Conservation (phyloP, 2,329 filamentous ascomycete genomes). For the Curvularia eragrostidis region DNA sequence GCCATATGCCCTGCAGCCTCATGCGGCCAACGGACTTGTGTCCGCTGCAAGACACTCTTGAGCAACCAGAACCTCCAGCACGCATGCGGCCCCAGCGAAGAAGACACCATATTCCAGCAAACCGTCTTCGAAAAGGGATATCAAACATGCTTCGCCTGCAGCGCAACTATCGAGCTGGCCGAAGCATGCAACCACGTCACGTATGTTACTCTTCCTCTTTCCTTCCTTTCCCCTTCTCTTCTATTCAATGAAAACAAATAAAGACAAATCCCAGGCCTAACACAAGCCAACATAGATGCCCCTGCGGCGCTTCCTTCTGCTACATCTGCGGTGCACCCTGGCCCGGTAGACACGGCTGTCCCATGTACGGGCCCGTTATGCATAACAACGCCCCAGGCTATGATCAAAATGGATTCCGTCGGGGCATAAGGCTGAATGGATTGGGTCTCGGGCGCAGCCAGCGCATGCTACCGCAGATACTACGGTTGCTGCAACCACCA, state of each 20-base stretch:
- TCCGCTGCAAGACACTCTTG: slow-evolving; percentile 32
- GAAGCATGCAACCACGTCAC: slow-evolving; percentile 47
- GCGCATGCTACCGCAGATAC: background rate
- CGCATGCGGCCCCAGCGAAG: slow-evolving; percentile 29
- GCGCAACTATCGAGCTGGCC: slow-evolving; percentile 34
- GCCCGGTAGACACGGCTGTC: slow-evolving; percentile 40
- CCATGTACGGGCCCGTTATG: slow-evolving; percentile 36
- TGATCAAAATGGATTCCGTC: slow-evolving; percentile 42
- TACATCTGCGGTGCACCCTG: slow-evolving; percentile 44
- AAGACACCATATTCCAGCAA: slow-evolving; percentile 35
- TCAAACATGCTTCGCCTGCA: slow-evolving; percentile 38
- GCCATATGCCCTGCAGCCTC: slow-evolving; percentile 30
- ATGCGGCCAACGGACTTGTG: slow-evolving; percentile 35
- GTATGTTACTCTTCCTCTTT: background rate
- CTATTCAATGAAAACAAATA: background rate
- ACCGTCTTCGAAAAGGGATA: slow-evolving; percentile 35
- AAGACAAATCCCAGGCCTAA: too few species aligned
- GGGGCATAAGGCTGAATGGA: slow-evolving; percentile 35
- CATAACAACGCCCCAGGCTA: slow-evolving; percentile 46
- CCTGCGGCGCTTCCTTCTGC: slow-evolving; percentile 42
- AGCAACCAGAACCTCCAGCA: slow-evolving; percentile 19
- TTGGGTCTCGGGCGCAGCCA: slow-evolving; percentile 30
- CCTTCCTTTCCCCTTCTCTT: background rate
- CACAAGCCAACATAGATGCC: too few species aligned
- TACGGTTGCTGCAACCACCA: background rate